phyloP scores from a whole-genome alignment of 345 rosid genomes.

The Populus davidiana region DNA sequence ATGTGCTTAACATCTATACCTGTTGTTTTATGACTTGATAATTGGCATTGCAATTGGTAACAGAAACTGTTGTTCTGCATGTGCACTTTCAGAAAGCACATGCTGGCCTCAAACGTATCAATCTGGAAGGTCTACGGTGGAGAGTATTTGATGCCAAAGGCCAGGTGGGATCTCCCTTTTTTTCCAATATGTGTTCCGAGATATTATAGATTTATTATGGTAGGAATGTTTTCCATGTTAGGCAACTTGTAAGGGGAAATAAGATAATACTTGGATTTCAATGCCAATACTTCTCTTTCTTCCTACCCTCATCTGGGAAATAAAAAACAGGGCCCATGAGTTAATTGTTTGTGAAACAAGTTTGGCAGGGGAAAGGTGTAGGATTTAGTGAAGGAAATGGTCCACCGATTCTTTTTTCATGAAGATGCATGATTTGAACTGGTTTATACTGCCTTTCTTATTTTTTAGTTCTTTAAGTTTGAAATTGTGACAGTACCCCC shows the following conservation, averaged over 20 bases:
- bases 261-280: background rate
- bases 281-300: background rate
- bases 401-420: background rate
- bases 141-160: constrained; percentile 97
- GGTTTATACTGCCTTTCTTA: background rate
- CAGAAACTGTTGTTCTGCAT: background rate
- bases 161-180: constrained; percentile 49
- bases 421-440: background rate
- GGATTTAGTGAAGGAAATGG: background rate
- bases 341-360: background rate
- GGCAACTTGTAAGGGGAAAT: background rate
- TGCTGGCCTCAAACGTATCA: constrained; percentile 85
- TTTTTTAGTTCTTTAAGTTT: background rate
- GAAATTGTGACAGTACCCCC: background rate
- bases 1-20: background rate
- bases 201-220: background rate
- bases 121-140: constrained; percentile 95
- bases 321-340: background rate
- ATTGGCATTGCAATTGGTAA: background rate
- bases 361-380: background rate
- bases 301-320: background rate
- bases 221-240: background rate
- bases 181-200: background rate
- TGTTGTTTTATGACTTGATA: constrained; percentile 8
- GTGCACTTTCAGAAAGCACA: constrained; percentile 72